Evolutionary conservation across 1,139 yeast species (phyloP).

Genomic region (Saccharomyces hybrid): DNA sequence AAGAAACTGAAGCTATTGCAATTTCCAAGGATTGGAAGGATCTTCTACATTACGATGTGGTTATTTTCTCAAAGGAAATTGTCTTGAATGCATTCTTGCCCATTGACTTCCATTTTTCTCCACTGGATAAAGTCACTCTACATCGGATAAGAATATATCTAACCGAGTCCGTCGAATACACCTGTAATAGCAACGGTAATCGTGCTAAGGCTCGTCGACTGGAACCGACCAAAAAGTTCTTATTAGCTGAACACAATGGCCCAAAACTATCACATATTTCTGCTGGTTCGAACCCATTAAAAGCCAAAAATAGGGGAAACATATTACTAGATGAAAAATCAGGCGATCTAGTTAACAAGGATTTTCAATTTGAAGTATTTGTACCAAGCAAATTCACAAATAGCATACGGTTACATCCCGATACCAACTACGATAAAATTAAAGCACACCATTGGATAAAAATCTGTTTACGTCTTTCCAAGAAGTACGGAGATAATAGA

Average conservation of each 20-base stretch:
- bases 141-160: conserved; percentile 78
- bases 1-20: conserved; percentile 86
- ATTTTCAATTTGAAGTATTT: conserved; percentile 72
- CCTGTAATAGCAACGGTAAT: conserved; percentile 41
- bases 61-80: conserved; percentile 77
- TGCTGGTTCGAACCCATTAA: conserved; percentile 22
- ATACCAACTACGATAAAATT: conserved; percentile 63
- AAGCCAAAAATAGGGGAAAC: conserved; percentile 34
- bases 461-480: conserved; percentile 69
- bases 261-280: conserved; percentile 29
- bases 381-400: conserved; percentile 55
- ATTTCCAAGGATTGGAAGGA: conserved; percentile 90
- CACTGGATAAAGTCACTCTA: conserved; percentile 75
- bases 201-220: conserved; percentile 78
- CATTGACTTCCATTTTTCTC: conserved; percentile 72
- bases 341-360: conserved; percentile 42
- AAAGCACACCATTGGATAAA: conserved; percentile 93
- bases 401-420: conserved; percentile 22
- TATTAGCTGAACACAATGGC: conserved; percentile 74
- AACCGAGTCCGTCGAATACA: conserved; percentile 83
- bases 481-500: conserved; percentile 47
- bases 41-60: conserved; percentile 76
- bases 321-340: conserved; percentile 31
- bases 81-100: conserved; percentile 78
- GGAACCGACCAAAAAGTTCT: conserved; percentile 73